Percentiles rank a stretch among this genome's conserved stretches.
Evolutionary conservation across 228 moss, liverwort and hornwort species (phyloP).

Genomic region (Sphagnum fallax): DNA sequence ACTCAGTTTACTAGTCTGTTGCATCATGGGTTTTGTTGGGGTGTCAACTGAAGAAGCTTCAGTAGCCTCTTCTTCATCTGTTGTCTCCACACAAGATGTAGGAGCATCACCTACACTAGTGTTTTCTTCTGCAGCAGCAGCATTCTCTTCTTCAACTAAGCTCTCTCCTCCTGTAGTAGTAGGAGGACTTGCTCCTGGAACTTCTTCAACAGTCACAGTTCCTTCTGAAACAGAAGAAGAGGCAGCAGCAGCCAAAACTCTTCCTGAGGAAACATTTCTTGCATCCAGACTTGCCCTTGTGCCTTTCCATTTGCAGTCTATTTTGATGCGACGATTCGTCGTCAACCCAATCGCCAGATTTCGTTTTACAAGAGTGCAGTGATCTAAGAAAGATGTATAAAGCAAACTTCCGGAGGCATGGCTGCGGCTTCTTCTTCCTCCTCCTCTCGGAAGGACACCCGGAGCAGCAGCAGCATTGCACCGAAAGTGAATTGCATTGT

Average conservation of each 20-base stretch:
- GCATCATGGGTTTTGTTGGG: background rate
- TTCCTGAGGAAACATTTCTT: background rate
- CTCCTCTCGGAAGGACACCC: too few species aligned
- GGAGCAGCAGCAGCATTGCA: slow-evolving; percentile 18
- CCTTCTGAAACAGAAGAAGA: slow-evolving; percentile 50
- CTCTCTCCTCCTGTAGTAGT: slow-evolving; percentile 6
- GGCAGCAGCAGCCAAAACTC: slow-evolving; percentile 4
- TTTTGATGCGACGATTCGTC: background rate
- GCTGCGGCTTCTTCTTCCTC: slow-evolving; percentile 22
- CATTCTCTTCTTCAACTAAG: slow-evolving; percentile 7
- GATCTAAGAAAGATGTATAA: slow-evolving; percentile 15
- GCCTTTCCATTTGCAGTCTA: slow-evolving; percentile 14
- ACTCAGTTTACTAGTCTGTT: too few species aligned
- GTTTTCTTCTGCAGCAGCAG: slow-evolving; percentile 3
- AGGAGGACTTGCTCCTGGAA: slow-evolving; percentile 15
- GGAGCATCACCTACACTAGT: too few species aligned
- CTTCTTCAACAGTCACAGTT: slow-evolving; percentile 66
- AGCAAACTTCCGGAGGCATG: slow-evolving; percentile 11
- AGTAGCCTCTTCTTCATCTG: background rate
- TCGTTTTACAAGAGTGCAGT: slow-evolving; percentile 12
- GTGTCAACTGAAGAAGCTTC: background rate
- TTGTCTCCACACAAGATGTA: background rate
- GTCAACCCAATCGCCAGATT: slow-evolving; percentile 11
- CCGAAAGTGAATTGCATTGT: slow-evolving; percentile 31
- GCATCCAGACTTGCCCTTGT: too few species aligned